phyloP scores from a whole-genome alignment of 495 filamentous ascomycete genomes.

The Podospora didyma region DNA sequence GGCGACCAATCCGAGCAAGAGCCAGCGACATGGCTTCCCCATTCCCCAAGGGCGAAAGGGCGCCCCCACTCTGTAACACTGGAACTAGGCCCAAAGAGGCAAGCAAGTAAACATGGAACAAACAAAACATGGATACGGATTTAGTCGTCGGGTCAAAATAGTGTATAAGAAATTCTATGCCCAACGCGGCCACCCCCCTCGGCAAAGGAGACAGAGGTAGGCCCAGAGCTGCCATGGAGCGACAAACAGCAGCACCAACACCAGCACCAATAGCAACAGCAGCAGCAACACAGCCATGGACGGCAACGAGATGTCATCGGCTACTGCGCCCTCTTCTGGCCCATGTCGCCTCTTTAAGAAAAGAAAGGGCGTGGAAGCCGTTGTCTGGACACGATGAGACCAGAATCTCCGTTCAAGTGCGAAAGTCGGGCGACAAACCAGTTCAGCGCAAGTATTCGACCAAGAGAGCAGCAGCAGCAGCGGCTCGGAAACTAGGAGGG shows the following conservation, averaged over 20 bases:
- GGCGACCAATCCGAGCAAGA: not conserved
- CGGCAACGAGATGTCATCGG: conserved; percentile 51
- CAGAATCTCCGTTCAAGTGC: too few species aligned
- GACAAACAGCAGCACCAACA: not conserved
- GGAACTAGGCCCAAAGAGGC: conserved; percentile 16
- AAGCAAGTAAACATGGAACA: conserved; percentile 17
- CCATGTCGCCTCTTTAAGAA: conserved; percentile 48
- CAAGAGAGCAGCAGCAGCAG: conserved; percentile 10
- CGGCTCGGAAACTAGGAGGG: too few species aligned
- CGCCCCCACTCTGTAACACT: too few species aligned
- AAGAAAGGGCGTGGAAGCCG: conserved; percentile 23
- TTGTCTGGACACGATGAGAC: not conserved
- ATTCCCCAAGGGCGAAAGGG: too few species aligned
- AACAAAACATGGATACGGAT: not conserved
- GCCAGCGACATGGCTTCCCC: not conserved
- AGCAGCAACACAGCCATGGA: conserved; percentile 41
- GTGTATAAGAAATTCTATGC: too few species aligned
- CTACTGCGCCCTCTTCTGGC: conserved; percentile 52
- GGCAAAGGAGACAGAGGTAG: too few species aligned
- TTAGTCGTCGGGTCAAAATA: too few species aligned
- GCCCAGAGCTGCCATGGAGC: not conserved
- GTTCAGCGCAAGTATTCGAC: conserved; percentile 19
- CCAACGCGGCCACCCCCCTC: too few species aligned
- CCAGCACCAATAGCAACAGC: not conserved
- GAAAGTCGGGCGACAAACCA: conserved; percentile 7